Evolutionary conservation across 2,329 filamentous ascomycete species (phyloP).

Genomic region (Sarocladium strictum): DNA sequence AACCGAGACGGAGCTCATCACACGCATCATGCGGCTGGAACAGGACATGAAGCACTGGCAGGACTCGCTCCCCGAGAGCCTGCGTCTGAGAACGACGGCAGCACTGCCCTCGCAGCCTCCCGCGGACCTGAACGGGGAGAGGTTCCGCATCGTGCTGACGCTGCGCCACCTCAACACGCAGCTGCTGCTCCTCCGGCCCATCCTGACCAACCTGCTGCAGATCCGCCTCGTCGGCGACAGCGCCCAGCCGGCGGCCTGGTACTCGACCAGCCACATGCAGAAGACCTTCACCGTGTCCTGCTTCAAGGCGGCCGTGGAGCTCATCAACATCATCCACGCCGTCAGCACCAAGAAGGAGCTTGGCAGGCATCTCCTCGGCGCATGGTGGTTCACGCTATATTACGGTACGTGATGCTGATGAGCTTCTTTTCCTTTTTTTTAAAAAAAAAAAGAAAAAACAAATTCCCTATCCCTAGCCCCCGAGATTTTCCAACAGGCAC

Average conservation of each 20-base stretch:
- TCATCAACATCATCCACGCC: not conserved
- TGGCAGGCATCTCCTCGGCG: not conserved
- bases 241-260: not conserved
- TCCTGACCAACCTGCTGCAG: not conserved
- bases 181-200: not conserved
- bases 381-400: not conserved
- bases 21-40: not conserved
- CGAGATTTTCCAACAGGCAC: no score
- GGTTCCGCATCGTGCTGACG: not conserved
- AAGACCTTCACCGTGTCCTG: not conserved
- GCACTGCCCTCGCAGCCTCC: not conserved
- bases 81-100: not conserved
- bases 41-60: not conserved
- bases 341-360: not conserved
- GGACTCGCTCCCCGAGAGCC: not conserved
- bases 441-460: no score
- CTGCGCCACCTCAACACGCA: not conserved
- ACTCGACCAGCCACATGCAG: not conserved
- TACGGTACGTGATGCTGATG: not conserved
- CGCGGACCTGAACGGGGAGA: not conserved
- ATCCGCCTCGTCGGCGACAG: not conserved
- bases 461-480: no score
- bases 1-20: not conserved
- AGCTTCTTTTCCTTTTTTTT: not conserved
- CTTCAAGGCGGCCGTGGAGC: not conserved